Percentiles rank a stretch among this genome's conserved stretches.
Conservation (phyloP, 352 stramenopile genomes). For the Pythium phragmitis region DNA sequence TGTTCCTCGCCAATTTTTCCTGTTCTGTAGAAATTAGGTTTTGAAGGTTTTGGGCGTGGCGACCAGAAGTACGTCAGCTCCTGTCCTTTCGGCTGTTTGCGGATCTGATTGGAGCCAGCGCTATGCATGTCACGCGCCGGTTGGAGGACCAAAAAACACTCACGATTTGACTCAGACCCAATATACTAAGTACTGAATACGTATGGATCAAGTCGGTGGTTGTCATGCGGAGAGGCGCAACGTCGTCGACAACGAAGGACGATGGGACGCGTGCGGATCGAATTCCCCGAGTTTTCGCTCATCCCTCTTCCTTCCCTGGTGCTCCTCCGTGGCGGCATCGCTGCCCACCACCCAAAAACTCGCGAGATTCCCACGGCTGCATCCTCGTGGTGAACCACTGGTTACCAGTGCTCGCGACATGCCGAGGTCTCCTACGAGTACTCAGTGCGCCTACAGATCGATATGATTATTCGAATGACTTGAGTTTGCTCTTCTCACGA, state of each 20-base stretch:
- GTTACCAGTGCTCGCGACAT: neutral
- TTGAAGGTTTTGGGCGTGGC: slow-evolving; percentile 18
- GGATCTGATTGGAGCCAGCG: slow-evolving; percentile 23
- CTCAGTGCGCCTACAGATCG: no score
- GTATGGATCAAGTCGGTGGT: slow-evolving; percentile 1
- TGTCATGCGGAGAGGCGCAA: neutral
- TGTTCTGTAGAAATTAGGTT: slow-evolving; percentile 2
- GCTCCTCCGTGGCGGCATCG: no score
- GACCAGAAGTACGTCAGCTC: slow-evolving; percentile 17
- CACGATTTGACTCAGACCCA: no score
- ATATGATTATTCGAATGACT: no score
- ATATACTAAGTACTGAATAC: no score
- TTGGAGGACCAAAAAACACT: slow-evolving; percentile 21
- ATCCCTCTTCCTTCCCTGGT: neutral
- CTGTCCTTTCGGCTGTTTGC: slow-evolving; percentile 17
- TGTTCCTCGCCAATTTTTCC: slow-evolving; percentile 5
- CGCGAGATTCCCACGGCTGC: no score
- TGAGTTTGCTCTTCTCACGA: no score
- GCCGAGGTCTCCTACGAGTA: neutral
- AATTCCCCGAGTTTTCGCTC: no score
- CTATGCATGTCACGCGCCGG: slow-evolving; percentile 22
- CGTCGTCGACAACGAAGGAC: slow-evolving; percentile 9
- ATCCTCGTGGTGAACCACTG: neutral
- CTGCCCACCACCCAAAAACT: neutral
- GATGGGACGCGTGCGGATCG: neutral